Evolutionary conservation across 495 filamentous ascomycete species (phyloP).

Genomic region (Poronia punctata): DNA sequence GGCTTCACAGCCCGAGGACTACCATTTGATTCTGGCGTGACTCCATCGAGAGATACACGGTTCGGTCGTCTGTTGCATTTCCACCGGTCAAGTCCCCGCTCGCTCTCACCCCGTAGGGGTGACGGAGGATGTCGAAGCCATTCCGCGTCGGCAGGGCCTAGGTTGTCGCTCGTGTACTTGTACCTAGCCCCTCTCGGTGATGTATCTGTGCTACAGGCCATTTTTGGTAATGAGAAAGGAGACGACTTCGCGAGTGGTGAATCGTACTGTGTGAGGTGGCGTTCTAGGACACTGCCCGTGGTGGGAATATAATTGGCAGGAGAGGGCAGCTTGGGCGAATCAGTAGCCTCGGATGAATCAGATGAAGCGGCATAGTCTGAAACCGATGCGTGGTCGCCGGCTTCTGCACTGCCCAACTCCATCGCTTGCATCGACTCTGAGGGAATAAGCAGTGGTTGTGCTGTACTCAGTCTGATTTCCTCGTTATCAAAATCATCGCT

Average conservation of each 20-base stretch:
- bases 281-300: conserved; percentile 30
- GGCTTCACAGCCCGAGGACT: too few species aligned
- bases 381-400: conserved; percentile 18
- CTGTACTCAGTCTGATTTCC: conserved; percentile 27
- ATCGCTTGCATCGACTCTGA: conserved; percentile 20
- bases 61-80: conserved; percentile 8
- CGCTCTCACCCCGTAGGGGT: conserved; percentile 12
- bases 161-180: conserved; percentile 3
- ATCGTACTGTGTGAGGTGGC: conserved; percentile 22
- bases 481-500: conserved; percentile 33
- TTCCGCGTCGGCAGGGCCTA: conserved; percentile 29
- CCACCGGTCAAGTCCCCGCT: conserved; percentile 8
- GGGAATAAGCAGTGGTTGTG: conserved; percentile 18
- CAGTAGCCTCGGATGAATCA: conserved; percentile 18
- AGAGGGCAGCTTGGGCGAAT: conserved; percentile 18
- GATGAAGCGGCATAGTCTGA: conserved; percentile 31
- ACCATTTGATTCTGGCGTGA: too few species aligned
- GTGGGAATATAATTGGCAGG: conserved; percentile 27
- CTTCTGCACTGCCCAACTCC: conserved; percentile 10
- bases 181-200: neutral
- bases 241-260: conserved; percentile 16
- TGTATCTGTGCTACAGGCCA: conserved; percentile 5
- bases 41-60: neutral
- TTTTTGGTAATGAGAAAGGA: conserved; percentile 5
- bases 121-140: conserved; percentile 36